Evolutionary conservation across 768 basidiomycete genomes (phyloP).

Genomic region (Pleurotus salmoneostramineus): DNA sequence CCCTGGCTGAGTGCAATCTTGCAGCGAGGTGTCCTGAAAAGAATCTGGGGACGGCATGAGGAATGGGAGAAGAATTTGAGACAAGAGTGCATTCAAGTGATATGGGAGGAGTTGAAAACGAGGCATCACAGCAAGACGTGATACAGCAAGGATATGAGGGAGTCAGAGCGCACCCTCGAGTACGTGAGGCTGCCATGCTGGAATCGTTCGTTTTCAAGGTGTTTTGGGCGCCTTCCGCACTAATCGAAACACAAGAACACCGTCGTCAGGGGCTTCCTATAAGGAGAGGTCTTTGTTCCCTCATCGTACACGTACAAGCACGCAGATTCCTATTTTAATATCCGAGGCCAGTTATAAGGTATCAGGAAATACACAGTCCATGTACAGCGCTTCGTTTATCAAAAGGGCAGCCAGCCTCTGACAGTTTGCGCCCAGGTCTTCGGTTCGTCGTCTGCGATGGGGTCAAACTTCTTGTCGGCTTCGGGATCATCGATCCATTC

Average conservation of each 20-base stretch:
- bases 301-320: not conserved
- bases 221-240: constrained; percentile 1
- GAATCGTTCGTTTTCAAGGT: constrained; percentile 7
- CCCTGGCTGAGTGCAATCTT: not conserved
- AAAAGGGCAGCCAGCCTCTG: not conserved
- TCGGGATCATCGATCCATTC: not conserved
- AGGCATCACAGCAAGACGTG: constrained; percentile 1
- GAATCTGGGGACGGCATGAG: constrained; percentile 4
- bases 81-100: constrained; percentile 3
- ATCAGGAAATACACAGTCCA: too few species aligned
- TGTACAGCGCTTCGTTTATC: too few species aligned
- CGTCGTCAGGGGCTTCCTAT: not conserved
- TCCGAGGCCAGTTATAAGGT: too few species aligned
- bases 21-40: not conserved
- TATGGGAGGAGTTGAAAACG: constrained; percentile 6
- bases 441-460: not conserved
- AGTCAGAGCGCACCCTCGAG: not conserved
- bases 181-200: constrained; percentile 8
- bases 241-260: constrained; percentile 1
- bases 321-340: too few species aligned
- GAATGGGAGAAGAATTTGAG: constrained; percentile 2
- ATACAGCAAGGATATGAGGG: not conserved
- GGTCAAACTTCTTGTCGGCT: not conserved
- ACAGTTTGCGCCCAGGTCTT: not conserved
- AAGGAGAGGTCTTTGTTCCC: not conserved